Evolutionary conservation across 768 basidiomycete genomes (phyloP), one percentile per base, ranked within the genome.

Genomic region (Boletus huronensis): DNA sequence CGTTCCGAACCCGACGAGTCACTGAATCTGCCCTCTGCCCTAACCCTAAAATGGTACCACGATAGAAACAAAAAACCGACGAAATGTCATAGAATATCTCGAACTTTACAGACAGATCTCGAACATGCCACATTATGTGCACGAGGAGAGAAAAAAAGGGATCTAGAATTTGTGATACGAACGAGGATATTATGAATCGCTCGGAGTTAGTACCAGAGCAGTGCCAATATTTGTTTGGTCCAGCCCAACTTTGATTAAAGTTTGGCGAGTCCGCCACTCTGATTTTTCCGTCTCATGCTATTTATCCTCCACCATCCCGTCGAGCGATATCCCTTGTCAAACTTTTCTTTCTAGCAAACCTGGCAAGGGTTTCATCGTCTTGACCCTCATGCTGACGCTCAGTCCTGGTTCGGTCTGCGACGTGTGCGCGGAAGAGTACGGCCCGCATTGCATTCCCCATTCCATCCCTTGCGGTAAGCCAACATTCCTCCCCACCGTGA

Each of bases 361-460:
- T 71, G 69, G 64, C 68, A 69, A 70, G 71, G 71, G 71, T 69
- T 63, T 70, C 59, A 66, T 66, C 67, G 72, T 66, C 70, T 72
- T 71, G 70, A 69, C 68, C 66, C 64, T 68, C 69, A 91, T 91
- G 89, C 82, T 91, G 76, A 87, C 88, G 70, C 86, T 91, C 68
- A 80, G 76, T 76, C 82, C 87, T 72, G 87, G 87, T 73, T 90
- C 86, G 71, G 79, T 84, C 71, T 91, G 89, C 84, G 89, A 91
- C 79, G 89, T 91, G 68, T 91, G 89, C 78, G 88, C 88, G 66
- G 88, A 90, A 75, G 88, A 90, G 77, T 91, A 81, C 73, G 85
- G 85, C 68, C 76, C 82, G 54, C 84, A 84, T 64, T 83, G 82
- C 70, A 75, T 81, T 58, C 89, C 89, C 57, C 85, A 90, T 70